phyloP scores from a whole-genome alignment of 768 basidiomycete species.

The Sporobolomyces roseus region DNA sequence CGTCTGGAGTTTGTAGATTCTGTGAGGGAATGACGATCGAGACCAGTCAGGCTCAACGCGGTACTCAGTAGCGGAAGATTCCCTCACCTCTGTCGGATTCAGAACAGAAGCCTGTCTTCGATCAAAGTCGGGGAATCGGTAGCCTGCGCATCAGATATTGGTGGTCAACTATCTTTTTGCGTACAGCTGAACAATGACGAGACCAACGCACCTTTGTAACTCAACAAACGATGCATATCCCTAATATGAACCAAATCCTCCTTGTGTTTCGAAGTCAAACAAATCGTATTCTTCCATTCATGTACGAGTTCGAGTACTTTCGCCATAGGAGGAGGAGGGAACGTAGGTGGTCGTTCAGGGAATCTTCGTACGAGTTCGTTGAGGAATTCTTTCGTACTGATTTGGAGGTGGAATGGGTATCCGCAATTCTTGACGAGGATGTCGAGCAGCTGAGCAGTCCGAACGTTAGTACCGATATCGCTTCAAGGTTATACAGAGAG shows the following conservation, averaged over 20 bases:
- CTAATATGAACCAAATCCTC: conserved; percentile 94
- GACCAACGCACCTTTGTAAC: conserved; percentile 73
- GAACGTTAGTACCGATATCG: neutral
- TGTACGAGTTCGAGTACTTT: conserved; percentile 89
- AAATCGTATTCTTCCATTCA: conserved; percentile 91
- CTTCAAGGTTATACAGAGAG: neutral
- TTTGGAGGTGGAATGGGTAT: conserved; percentile 94
- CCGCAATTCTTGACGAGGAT: conserved; percentile 92
- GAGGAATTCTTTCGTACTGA: conserved; percentile 93
- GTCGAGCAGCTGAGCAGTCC: conserved; percentile 60
- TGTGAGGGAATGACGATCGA: conserved; percentile 47
- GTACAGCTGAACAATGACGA: too few species aligned
- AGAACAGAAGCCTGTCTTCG: conserved; percentile 48
- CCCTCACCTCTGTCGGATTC: conserved; percentile 51
- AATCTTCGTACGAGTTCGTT: conserved; percentile 98
- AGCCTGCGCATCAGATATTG: conserved; percentile 46
- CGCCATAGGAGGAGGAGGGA: conserved; percentile 90
- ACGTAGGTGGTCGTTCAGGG: conserved; percentile 93
- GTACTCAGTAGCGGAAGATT: neutral
- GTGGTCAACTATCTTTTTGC: too few species aligned
- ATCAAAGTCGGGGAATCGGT: conserved; percentile 53
- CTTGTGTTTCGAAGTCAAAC: conserved; percentile 80
- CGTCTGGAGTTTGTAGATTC: conserved; percentile 91
- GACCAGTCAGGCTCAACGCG: neutral
- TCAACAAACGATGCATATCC: conserved; percentile 92